Base-by-base conservation (phyloP, 768 basidiomycete genomes). In the Russula griseocarnosa region DNA sequence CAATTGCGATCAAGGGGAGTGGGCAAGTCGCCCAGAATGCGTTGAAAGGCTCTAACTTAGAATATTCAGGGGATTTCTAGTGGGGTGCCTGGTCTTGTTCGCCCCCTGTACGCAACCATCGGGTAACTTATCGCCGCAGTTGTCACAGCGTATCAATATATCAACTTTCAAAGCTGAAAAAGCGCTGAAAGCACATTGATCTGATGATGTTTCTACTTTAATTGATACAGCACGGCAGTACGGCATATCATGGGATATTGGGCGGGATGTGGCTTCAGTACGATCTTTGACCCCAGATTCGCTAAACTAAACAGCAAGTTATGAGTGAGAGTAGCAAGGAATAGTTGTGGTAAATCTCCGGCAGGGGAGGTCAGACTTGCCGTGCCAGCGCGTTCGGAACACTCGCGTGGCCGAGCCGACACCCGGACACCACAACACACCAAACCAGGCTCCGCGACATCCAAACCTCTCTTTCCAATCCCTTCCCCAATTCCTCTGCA, bases 301-400 rank as follows among this genome's bases (percentile, higher is more conserved):
- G n/a, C n/a, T 46, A 18, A 46, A 9, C 10, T 13, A 22, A 44
- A 44, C 4, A 20, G 28, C 5, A 30, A 30, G 2, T 30, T 30
- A n/a, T n/a, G n/a, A n/a, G n/a, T n/a, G n/a, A n/a, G n/a, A n/a
- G n/a, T n/a, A n/a, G n/a, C n/a, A 24, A 49, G 5, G 30, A 24
- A 24, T 11, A 46, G 22, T 22, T 49, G n/a, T n/a, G 18, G 46
- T 46, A 22, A 46, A 46, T 20, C n/a, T 26, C 44, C 44, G 46
- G 22, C 4, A 22, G 18, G 3, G 16, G 26, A 16, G 47, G 47
- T 49, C 52, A 53, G 30, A 38, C 53, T 51, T 55, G 49, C 51
- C 40, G 26, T 55, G 54, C 54, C 63, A 50, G 63, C 58, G 54
- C 63, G 54, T 55, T 51, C 63, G 46, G 46, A 54, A 26, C 28